Evolutionary conservation across 116 monocot genomes (phyloP).

Genomic region (Papilionanthe hybrid): DNA sequence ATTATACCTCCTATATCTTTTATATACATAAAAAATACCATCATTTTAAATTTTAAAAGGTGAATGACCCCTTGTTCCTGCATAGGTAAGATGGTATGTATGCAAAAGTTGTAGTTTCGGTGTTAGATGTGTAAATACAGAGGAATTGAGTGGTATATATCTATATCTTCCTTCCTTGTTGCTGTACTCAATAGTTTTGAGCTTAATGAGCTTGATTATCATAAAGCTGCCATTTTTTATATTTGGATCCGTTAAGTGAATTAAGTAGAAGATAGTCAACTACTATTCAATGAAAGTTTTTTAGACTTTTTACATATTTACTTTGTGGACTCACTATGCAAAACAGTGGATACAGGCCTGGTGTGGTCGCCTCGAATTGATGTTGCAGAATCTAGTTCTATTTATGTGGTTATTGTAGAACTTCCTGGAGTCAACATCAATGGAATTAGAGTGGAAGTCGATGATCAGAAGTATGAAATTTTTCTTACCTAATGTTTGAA

Average conservation of each 20-base stretch:
- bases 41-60: too few species aligned
- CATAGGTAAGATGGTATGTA: too few species aligned
- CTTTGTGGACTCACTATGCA: background rate
- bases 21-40: too few species aligned
- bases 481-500: background rate
- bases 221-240: background rate
- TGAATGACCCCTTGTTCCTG: too few species aligned
- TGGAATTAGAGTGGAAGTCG: constrained; percentile 49
- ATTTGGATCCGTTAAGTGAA: background rate
- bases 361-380: constrained; percentile 59
- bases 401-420: constrained; percentile 44
- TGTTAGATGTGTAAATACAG: too few species aligned
- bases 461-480: constrained; percentile 41
- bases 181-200: background rate
- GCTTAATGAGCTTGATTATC: background rate
- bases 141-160: too few species aligned
- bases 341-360: constrained; percentile 19
- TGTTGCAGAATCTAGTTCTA: constrained; percentile 32
- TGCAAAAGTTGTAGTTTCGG: too few species aligned
- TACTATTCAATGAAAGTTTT: background rate
- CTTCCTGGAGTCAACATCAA: constrained; percentile 45
- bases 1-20: too few species aligned
- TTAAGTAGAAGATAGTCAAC: background rate
- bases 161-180: background rate
- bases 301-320: background rate